Conservation (phyloP, 2,329 filamentous ascomycete species). For the Colletotrichum tropicale region DNA sequence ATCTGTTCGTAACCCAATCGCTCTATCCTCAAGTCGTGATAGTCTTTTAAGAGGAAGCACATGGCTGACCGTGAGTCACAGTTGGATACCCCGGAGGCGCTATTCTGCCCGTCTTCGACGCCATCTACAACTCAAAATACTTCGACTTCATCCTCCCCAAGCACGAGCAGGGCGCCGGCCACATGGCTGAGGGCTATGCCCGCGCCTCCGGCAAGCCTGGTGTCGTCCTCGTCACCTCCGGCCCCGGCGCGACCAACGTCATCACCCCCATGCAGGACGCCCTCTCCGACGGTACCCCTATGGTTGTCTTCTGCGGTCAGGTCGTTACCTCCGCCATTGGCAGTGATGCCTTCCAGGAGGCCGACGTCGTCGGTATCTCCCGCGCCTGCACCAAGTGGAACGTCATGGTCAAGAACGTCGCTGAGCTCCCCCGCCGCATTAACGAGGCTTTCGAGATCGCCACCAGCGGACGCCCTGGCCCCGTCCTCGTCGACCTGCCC, state of each 20-base stretch:
- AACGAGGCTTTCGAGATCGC: constrained; percentile 99
- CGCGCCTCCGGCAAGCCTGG: constrained; percentile 92
- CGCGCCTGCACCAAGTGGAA: constrained; percentile 99
- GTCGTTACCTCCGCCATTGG: constrained; percentile 90
- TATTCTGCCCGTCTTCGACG: constrained; percentile 97
- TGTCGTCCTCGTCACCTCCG: constrained; percentile 95
- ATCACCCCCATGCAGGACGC: constrained; percentile 97
- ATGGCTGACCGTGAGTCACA: constrained; percentile 33
- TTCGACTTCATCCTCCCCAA: constrained; percentile 95
- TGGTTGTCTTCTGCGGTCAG: constrained; percentile 96
- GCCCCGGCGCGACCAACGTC: constrained; percentile 95
- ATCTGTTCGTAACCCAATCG: constrained; percentile 71
- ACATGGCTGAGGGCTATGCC: constrained; percentile 98
- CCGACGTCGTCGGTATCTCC: constrained; percentile 92
- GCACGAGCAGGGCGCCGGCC: constrained; percentile 96
- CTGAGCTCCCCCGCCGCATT: constrained; percentile 89
- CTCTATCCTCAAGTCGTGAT: background rate
- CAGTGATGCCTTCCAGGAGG: constrained; percentile 96
- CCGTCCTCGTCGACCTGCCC: constrained; percentile 92
- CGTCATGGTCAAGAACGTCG: constrained; percentile 95
- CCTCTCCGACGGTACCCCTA: constrained; percentile 90
- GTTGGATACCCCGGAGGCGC: constrained; percentile 93
- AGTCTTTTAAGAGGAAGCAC: background rate
- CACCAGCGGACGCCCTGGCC: constrained; percentile 89
- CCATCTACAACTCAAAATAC: constrained; percentile 97